phyloP scores from a whole-genome alignment of 192 early-diverging fungal genomes.

The Mortierella claussenii region DNA sequence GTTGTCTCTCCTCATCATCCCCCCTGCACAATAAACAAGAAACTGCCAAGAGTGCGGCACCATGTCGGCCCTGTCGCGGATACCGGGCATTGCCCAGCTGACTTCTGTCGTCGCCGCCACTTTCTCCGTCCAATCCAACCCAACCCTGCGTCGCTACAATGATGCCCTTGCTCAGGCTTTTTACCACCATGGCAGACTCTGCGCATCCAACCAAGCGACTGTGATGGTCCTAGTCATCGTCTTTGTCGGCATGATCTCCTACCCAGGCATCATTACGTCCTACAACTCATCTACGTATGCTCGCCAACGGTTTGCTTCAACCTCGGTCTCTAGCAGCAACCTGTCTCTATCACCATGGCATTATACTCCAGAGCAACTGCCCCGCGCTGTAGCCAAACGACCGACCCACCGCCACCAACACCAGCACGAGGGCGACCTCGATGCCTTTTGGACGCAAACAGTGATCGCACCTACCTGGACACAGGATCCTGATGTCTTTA shows the following conservation, averaged over 20 bases:
- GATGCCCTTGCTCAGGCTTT: slow-evolving; percentile 53
- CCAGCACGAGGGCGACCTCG: slow-evolving; percentile 9
- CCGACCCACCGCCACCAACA: not conserved
- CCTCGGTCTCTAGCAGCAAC: slow-evolving; percentile 54
- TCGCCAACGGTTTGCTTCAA: slow-evolving; percentile 15
- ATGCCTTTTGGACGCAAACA: slow-evolving; percentile 21
- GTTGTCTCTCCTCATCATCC: too few relatives aligned
- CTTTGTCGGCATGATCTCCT: slow-evolving; percentile 67
- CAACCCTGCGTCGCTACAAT: slow-evolving; percentile 39
- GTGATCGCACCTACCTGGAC: slow-evolving; percentile 40
- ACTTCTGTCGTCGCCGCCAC: slow-evolving; percentile 26
- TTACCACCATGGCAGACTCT: slow-evolving; percentile 71
- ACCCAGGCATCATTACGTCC: slow-evolving; percentile 58
- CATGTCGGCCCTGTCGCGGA: slow-evolving; percentile 46
- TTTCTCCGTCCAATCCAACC: slow-evolving; percentile 32
- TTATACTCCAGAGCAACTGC: not conserved
- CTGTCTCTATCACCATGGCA: slow-evolving; percentile 34
- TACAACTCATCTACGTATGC: slow-evolving; percentile 45
- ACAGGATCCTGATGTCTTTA: slow-evolving; percentile 27
- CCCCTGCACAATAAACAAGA: too few relatives aligned
- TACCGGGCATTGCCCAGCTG: slow-evolving; percentile 37
- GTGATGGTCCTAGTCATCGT: slow-evolving; percentile 63
- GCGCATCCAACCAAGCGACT: slow-evolving; percentile 68
- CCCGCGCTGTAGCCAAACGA: not conserved
- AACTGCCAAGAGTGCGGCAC: too few relatives aligned